Conservation (phyloP, 2,329 filamentous ascomycete species). For the Pseudocercospora macadamiae region DNA sequence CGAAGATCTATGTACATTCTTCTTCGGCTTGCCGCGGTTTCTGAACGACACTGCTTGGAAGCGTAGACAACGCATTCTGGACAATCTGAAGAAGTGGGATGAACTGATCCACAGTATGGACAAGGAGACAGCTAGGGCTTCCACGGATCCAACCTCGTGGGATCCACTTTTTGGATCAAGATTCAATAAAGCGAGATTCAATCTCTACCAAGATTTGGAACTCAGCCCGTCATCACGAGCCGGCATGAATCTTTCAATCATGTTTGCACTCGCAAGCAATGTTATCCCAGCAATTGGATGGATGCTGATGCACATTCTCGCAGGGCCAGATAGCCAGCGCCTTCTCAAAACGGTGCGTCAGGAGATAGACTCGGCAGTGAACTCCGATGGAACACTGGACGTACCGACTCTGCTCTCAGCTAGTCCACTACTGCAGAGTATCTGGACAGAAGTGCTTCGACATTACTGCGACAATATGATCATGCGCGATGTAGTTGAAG, state of each 20-base stretch:
- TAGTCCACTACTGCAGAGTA: slow-evolving; percentile 38
- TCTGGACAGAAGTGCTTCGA: slow-evolving; percentile 39
- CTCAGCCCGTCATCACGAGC: slow-evolving; percentile 24
- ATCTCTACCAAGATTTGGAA: slow-evolving; percentile 28
- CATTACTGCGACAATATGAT: slow-evolving; percentile 38
- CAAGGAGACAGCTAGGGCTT: slow-evolving; percentile 20
- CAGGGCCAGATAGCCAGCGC: slow-evolving; percentile 28
- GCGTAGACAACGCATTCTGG: slow-evolving; percentile 28
- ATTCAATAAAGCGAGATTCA: slow-evolving; percentile 35
- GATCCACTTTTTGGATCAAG: slow-evolving; percentile 36
- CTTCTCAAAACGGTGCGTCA: slow-evolving; percentile 30
- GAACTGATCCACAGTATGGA: slow-evolving; percentile 29
- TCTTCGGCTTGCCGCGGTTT: slow-evolving; percentile 34
- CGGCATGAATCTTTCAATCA: slow-evolving; percentile 29
- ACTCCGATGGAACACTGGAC: slow-evolving; percentile 32
- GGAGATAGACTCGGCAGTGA: slow-evolving; percentile 31
- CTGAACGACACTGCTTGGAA: slow-evolving; percentile 28
- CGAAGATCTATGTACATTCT: slow-evolving; percentile 34
- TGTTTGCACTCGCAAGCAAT: slow-evolving; percentile 38
- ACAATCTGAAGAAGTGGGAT: slow-evolving; percentile 32
- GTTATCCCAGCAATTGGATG: slow-evolving; percentile 38
- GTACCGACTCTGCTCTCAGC: slow-evolving; percentile 29
- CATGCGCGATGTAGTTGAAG: slow-evolving; percentile 33
- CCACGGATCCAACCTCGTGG: slow-evolving; percentile 31
- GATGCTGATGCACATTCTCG: slow-evolving; percentile 39